Evolutionary conservation across 2,329 filamentous ascomycete species (phyloP).

Genomic region (Paecilomyces formosus): DNA sequence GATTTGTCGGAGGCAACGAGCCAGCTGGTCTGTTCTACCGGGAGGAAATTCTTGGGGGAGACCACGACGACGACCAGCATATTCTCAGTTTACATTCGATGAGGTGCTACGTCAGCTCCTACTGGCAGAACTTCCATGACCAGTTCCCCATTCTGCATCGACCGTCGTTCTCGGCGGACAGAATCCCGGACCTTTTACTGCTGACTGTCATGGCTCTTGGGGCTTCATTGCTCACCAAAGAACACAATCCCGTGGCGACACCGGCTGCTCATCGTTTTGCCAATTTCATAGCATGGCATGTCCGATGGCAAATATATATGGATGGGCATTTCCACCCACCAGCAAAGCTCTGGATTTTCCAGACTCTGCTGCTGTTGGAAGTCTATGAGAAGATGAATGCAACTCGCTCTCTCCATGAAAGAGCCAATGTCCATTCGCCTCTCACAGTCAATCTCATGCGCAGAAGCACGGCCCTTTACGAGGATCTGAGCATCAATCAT

Average conservation of each 20-base stretch:
- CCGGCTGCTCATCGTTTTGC: constrained; percentile 71
- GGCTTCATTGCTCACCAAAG: constrained; percentile 79
- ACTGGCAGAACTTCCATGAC: constrained; percentile 91
- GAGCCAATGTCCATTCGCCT: constrained; percentile 93
- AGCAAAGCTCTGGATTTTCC: constrained; percentile 93
- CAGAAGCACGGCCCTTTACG: constrained; percentile 81
- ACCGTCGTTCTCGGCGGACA: constrained; percentile 84
- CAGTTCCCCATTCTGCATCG: constrained; percentile 93
- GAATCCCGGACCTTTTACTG: constrained; percentile 76
- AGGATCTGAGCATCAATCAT: constrained; percentile 77
- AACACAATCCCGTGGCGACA: constrained; percentile 65
- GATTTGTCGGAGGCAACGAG: constrained; percentile 75
- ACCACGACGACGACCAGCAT: constrained; percentile 56
- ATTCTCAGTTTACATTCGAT: constrained; percentile 85
- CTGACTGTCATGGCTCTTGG: constrained; percentile 89
- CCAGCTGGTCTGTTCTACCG: constrained; percentile 67
- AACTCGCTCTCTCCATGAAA: constrained; percentile 81
- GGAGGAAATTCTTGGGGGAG: constrained; percentile 69
- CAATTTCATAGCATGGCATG: constrained; percentile 83
- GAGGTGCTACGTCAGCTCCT: constrained; percentile 87
- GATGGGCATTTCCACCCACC: constrained; percentile 86
- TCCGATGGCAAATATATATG: constrained; percentile 95
- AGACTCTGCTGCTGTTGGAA: constrained; percentile 80
- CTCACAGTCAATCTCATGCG: constrained; percentile 95
- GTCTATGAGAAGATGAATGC: constrained; percentile 98